A percentile compares a stretch with the other conserved stretches of the same genome.
Evolutionary conservation across 2,329 filamentous ascomycete species (phyloP).

Genomic region (Endothia cerciana): DNA sequence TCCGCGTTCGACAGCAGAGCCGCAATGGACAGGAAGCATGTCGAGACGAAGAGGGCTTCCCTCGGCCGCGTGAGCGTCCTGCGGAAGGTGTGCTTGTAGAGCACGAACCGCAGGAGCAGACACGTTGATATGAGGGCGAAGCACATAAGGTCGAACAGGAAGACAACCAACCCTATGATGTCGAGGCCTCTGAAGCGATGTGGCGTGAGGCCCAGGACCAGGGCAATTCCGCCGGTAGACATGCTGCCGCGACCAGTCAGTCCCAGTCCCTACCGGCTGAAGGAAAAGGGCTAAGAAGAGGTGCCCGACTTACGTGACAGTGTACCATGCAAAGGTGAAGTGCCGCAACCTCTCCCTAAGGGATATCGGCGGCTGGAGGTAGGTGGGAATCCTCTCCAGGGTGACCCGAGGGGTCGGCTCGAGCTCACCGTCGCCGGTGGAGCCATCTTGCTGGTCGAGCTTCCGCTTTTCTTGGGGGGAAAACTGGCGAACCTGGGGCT

Average conservation of each 20-base stretch:
- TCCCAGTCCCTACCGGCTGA: background rate
- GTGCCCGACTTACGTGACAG: constrained; percentile 34
- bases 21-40: constrained; percentile 63
- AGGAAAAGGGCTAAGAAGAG: background rate
- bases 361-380: constrained; percentile 37
- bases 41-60: constrained; percentile 64
- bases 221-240: constrained; percentile 38
- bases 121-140: constrained; percentile 43
- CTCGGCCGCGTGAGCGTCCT: constrained; percentile 51
- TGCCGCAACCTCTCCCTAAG: constrained; percentile 37
- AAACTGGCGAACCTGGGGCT: constrained; percentile 23
- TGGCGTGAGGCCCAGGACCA: constrained; percentile 36
- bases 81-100: constrained; percentile 47
- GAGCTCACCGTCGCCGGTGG: constrained; percentile 1
- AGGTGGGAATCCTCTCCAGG: constrained; percentile 37
- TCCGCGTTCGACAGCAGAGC: constrained; percentile 60
- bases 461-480: constrained; percentile 19
- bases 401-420: constrained; percentile 14
- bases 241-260: constrained; percentile 30
- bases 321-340: constrained; percentile 43
- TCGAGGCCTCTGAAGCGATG: constrained; percentile 51
- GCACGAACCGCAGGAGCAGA: constrained; percentile 48
- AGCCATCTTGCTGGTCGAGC: constrained; percentile 12
- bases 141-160: constrained; percentile 52
- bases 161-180: constrained; percentile 55